Conservation (phyloP, 441 rosid genomes). For the Euphorbia neoarborescens region DNA sequence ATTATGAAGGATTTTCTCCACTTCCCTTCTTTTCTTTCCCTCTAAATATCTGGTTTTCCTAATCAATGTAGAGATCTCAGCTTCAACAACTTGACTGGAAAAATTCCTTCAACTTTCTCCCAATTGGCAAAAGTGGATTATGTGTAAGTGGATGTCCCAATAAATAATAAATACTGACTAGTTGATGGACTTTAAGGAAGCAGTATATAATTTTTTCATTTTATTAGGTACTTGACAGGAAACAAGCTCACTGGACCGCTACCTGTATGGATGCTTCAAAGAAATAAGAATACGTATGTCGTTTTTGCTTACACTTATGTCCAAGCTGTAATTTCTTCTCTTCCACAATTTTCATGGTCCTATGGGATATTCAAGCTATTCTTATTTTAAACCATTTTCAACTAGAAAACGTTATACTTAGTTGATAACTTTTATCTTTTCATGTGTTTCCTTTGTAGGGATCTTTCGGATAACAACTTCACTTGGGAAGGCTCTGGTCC, state of each 20-base stretch:
- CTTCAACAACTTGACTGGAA: conserved; percentile 63
- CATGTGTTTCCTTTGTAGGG: conserved; percentile 42
- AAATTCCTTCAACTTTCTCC: conserved; percentile 52
- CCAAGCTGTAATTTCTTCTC: conserved; percentile 4
- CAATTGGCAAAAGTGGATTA: conserved; percentile 49
- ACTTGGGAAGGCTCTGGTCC: conserved; percentile 55
- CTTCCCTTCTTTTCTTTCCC: too few relatives aligned
- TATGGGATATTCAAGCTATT: background rate
- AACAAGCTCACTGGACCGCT: conserved; percentile 64
- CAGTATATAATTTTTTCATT: conserved; percentile 7
- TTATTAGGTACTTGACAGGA: conserved; percentile 60
- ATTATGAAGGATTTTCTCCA: background rate
- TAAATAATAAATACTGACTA: background rate
- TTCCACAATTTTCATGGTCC: background rate
- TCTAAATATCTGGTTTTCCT: conserved; percentile 2
- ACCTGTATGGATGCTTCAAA: conserved; percentile 46
- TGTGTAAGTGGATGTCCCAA: conserved; percentile 43
- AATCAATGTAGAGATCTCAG: conserved; percentile 64
- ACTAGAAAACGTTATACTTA: background rate
- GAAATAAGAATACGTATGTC: conserved; percentile 64
- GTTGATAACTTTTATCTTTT: conserved; percentile 14
- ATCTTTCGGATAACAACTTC: conserved; percentile 71
- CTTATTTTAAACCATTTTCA: conserved; percentile 3
- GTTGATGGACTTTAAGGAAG: background rate
- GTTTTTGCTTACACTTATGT: conserved; percentile 8